A percentile compares a stretch with the other conserved stretches of the same genome.
These are phyloP conservation scores for Boechera stricta DNA, from an alignment of 345 rosid species.

Conservation along the genomic window DNA sequence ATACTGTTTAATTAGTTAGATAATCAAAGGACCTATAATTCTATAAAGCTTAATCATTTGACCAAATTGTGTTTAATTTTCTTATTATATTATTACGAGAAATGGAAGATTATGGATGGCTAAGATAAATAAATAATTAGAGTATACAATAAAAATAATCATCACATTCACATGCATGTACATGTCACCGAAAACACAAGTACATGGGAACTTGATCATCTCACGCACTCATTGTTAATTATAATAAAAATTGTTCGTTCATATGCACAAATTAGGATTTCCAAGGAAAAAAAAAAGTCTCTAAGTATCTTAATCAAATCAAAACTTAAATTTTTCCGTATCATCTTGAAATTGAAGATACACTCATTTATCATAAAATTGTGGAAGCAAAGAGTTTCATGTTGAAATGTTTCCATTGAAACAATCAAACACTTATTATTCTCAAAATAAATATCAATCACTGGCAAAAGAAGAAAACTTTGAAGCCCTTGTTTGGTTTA, in stretches of 20 bases:
- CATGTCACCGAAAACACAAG: slow-evolving; percentile 30
- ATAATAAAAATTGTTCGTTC: slow-evolving; percentile 1
- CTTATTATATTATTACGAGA: neutral
- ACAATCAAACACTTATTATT: neutral
- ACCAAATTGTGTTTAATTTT: slow-evolving; percentile 18
- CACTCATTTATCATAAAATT: neutral
- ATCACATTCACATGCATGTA: slow-evolving; percentile 34
- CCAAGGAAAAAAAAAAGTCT: neutral
- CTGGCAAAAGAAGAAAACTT: neutral
- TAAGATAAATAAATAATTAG: neutral
- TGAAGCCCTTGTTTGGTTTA: neutral
- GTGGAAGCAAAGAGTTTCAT: neutral
- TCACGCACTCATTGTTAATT: slow-evolving; percentile 14
- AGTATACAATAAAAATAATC: neutral
- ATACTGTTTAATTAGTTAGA: slow-evolving; percentile 32
- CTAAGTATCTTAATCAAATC: neutral
- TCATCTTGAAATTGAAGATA: neutral
- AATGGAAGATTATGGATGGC: slow-evolving; percentile 36
- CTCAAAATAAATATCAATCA: neutral
- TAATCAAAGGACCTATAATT: slow-evolving; percentile 29
- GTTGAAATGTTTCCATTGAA: slow-evolving; percentile 6
- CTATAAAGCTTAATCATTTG: slow-evolving; percentile 38
- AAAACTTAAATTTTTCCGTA: neutral
- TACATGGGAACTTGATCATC: slow-evolving; percentile 44
- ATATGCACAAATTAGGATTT: neutral